Base-by-base conservation (phyloP, 2,329 filamentous ascomycete species). In the Xylariaceae sp. region DNA sequence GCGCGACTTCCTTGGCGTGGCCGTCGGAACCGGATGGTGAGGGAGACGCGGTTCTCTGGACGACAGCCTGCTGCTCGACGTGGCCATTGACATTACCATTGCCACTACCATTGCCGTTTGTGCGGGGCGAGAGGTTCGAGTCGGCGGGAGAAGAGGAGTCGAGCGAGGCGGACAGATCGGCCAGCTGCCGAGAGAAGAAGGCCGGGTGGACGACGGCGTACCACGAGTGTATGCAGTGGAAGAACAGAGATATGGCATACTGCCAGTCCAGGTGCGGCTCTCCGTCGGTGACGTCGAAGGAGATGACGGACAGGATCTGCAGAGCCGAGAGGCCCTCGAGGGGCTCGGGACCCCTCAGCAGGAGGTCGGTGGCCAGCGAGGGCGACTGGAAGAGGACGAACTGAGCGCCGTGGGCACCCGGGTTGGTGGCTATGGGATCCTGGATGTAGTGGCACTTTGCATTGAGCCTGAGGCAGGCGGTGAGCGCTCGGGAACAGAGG, bases 171-270 rank as follows among this genome's bases (percentile, higher is more conserved):
- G 40, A 32, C 13, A 56, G 38, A 9, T 27, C 33, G 6, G 24
- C 6, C 3, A 58, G 40, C 31, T 57, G 54, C 16, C 50, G 49
- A 36, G 54, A 49, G 40, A 66, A 62, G 34, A 61, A 49, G 15
- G 50, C 53, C 6, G 56, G 61, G 34, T 66, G 61, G 14, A 67
- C 51, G 17, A 61, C 54, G 11, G 58, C 58, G 32, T 59, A 57
- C 63, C 63, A 65, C 6, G 58, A 52, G 37, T 66, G 61, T 37
- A 65, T 54, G 31, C 53, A 63, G 19, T 51, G 44, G 47, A 65
- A 65, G 44, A 61, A 67, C 24, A 53, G 48, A 3, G 55, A 48
- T 18, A 57, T 49, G 19, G 58, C 54, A 13, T 60, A 53, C 19
- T 51, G 58, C 59, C 61, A 67, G 37, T 57, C 49, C 13, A 58